A percentile compares a stretch with the other conserved stretches of the same genome.
phyloP scores from a whole-genome alignment of 73 alveolate genomes.

The Uronychia binucleata region DNA sequence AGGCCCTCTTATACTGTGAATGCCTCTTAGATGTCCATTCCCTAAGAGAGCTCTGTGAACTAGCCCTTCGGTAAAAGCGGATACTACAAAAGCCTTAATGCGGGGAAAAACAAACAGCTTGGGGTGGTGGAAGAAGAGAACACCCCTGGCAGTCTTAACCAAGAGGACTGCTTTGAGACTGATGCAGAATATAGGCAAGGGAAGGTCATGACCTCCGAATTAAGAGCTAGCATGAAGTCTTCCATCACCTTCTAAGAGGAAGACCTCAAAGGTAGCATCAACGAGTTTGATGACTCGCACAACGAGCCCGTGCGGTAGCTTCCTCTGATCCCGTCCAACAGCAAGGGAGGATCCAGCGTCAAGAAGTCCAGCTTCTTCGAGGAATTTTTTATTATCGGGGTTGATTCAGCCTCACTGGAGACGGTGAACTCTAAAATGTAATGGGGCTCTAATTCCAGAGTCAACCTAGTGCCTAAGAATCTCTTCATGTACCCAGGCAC shows the following conservation, averaged over 20 bases:
- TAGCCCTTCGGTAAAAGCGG: too few species aligned
- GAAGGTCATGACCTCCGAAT: too few species aligned
- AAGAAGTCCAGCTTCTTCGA: neutral
- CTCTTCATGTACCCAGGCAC: neutral
- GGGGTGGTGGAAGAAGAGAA: too few species aligned
- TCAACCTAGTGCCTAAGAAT: neutral
- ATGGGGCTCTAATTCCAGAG: neutral
- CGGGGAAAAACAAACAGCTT: too few species aligned
- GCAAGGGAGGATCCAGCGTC: neutral
- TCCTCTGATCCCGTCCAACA: neutral
- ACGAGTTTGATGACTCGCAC: neutral
- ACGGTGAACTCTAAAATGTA: neutral
- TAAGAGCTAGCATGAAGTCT: neutral
- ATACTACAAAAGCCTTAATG: too few species aligned
- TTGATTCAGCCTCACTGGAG: neutral
- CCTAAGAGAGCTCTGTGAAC: too few species aligned
- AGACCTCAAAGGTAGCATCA: neutral
- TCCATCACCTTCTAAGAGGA: neutral
- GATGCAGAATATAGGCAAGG: too few species aligned
- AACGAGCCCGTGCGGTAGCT: neutral
- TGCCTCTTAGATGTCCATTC: too few species aligned
- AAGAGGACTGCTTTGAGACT: too few species aligned
- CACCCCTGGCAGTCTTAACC: too few species aligned
- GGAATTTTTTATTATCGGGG: conserved; percentile 9
- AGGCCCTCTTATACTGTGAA: too few species aligned